Conservation (phyloP, 129 eudicot genomes). For the Helichrysum umbraculigerum region DNA sequence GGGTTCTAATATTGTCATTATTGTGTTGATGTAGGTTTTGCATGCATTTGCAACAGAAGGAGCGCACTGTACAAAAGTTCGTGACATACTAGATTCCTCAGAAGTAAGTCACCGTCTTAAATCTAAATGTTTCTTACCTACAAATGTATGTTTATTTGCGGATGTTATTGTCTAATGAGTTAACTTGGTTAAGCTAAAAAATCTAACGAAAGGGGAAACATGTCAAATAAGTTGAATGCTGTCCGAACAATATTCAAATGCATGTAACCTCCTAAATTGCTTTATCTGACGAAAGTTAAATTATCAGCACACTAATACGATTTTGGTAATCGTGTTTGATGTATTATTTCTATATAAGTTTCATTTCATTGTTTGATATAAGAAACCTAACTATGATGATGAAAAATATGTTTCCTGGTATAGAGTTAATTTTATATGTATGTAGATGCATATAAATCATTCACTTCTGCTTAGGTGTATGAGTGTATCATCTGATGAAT, state of each 20-base stretch:
- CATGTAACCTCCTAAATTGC: neutral
- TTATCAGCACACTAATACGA: neutral
- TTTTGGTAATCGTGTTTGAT: neutral
- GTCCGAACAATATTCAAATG: neutral
- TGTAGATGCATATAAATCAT: neutral
- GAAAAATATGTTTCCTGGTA: neutral
- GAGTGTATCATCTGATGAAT: conserved; percentile 1
- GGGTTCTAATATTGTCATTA: neutral
- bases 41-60: conserved; percentile 99
- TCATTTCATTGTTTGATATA: neutral
- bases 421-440: neutral
- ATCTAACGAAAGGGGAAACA: neutral
- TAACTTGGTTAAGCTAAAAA: neutral
- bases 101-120: conserved; percentile 64
- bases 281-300: no score
- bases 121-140: neutral
- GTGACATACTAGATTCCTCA: conserved; percentile 78
- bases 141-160: neutral
- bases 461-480: neutral
- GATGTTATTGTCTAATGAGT: neutral
- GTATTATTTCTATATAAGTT: neutral
- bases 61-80: conserved; percentile 84
- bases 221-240: neutral
- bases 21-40: conserved; percentile 54
- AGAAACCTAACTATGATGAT: neutral